Conservation (phyloP, 2,329 filamentous ascomycete species). For the Dendryphion nanum region DNA sequence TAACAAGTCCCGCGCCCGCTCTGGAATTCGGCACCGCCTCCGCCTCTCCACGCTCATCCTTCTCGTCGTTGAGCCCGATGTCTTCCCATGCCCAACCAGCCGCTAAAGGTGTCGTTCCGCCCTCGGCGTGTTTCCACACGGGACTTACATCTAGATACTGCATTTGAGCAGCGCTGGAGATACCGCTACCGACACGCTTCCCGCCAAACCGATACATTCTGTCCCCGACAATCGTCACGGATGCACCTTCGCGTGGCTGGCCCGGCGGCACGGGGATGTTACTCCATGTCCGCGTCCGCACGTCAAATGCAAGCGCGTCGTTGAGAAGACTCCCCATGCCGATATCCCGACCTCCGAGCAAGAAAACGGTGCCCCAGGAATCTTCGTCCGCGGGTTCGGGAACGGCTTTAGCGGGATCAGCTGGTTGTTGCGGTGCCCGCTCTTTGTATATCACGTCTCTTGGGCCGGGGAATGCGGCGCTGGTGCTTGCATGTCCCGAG, state of each 20-base stretch:
- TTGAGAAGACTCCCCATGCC: conserved; percentile 26
- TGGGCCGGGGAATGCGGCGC: conserved; percentile 41
- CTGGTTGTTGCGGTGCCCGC: conserved; percentile 40
- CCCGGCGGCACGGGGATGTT: conserved; percentile 48
- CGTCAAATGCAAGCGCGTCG: conserved; percentile 55
- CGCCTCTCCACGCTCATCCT: conserved; percentile 1
- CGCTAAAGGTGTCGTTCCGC: conserved; percentile 32
- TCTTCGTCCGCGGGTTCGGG: conserved; percentile 41
- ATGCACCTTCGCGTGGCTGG: conserved; percentile 34
- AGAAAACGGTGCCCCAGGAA: conserved; percentile 51
- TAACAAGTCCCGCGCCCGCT: conserved; percentile 44
- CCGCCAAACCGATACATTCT: conserved; percentile 50
- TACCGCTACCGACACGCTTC: conserved; percentile 22
- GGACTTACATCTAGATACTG: conserved; percentile 33
- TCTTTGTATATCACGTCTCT: conserved; percentile 18
- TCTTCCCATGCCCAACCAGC: conserved; percentile 36
- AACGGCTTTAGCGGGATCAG: conserved; percentile 41
- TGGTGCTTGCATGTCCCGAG: conserved; percentile 36
- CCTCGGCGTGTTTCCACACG: conserved; percentile 35
- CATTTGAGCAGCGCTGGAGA: conserved; percentile 18
- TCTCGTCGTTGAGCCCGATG: too few relatives aligned
- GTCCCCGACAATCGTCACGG: conserved; percentile 45
- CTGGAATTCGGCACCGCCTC: conserved; percentile 43
- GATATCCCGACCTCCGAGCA: conserved; percentile 47
- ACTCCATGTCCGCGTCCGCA: conserved; percentile 50